Evolutionary conservation across 495 filamentous ascomycete species (phyloP), one percentile per base, ranked within the genome.

Genomic region (Aspergillus carlsbadensis): DNA sequence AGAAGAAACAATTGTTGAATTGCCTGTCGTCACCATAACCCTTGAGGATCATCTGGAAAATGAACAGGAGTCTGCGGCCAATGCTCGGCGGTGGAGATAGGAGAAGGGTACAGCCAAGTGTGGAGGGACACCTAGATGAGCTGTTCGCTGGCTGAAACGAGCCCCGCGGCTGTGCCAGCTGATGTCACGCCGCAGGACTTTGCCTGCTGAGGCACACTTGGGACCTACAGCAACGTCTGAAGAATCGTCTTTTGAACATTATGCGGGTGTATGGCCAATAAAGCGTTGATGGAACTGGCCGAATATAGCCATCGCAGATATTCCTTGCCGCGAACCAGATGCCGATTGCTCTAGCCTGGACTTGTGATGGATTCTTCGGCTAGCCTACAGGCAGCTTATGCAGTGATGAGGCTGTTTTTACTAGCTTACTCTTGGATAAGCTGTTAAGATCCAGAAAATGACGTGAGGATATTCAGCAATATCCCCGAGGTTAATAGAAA

Each of bases 151-250:
- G 42, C 57, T 59, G 57, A 48, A 49, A 42, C 39, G 45, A 66
- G 56, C 49, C 64, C 64, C 60, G 63, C 63, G 57, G 63, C 63
- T 62, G 57, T 35, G 49, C 50, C 54, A 52, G 57, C 60, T 66
- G 64, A 66, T 66, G 64, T 66, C 64, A 66, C 59, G 50, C 63
- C 53, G 46, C 63, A 62, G 56, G 17, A 56, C 44, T 52, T 46
- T 52, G 50, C 51, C 53, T 52, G 17, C 45, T 40, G 26, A 57
- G 54, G 52, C 52, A 46, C 17, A 54, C 45, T 37, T 10, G 31
- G 26, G 26, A 29, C 26, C 3, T 29, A 3, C 26, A 29, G 26
- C 26, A 8, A 29, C 26, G 8, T 29, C 26, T 8, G 26, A 29
- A 50, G 24, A 8, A 47, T 31, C 36, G 22, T 22, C 18, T 18